Percentiles rank a stretch among this genome's conserved stretches.
Conservation (phyloP, 2,329 filamentous ascomycete genomes). For the Zymoseptoria pseudotritici region DNA sequence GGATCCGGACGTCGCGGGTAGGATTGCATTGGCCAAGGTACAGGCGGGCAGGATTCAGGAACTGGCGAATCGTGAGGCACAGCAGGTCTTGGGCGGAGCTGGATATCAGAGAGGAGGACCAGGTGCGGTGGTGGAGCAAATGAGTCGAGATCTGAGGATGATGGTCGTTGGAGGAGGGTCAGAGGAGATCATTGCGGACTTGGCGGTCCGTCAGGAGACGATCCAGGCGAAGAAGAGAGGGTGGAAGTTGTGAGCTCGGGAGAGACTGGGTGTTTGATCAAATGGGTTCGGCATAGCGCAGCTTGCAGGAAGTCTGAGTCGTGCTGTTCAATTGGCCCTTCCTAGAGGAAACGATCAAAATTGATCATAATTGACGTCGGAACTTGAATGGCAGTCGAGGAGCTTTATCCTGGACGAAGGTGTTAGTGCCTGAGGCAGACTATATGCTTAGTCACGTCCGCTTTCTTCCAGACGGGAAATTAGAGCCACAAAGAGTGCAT, state of each 20-base stretch:
- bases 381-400: too few relatives aligned
- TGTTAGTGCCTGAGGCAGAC: too few relatives aligned
- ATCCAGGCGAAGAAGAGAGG: slow-evolving; percentile 33
- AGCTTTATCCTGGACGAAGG: too few relatives aligned
- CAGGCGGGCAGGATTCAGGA: slow-evolving; percentile 47
- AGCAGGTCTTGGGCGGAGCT: slow-evolving; percentile 49
- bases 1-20: slow-evolving; percentile 40
- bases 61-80: slow-evolving; percentile 47
- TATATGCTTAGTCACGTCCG: too few relatives aligned
- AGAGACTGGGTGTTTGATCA: neutral
- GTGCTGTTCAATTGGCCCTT: too few relatives aligned
- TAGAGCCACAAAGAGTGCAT: too few relatives aligned
- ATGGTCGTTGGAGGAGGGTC: slow-evolving; percentile 32
- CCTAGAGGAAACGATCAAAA: too few relatives aligned
- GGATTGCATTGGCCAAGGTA: slow-evolving; percentile 47
- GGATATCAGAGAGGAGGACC: slow-evolving; percentile 47
- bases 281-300: neutral
- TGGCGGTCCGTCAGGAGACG: slow-evolving; percentile 29
- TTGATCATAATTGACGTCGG: too few relatives aligned
- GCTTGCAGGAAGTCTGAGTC: neutral
- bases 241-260: slow-evolving; percentile 35
- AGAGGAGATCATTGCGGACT: slow-evolving; percentile 30
- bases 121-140: slow-evolving; percentile 47
- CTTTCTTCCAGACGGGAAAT: too few relatives aligned
- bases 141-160: slow-evolving; percentile 46